phyloP scores from a whole-genome alignment of 148 eudicot genomes.

The Arctostaphylos glauca region DNA sequence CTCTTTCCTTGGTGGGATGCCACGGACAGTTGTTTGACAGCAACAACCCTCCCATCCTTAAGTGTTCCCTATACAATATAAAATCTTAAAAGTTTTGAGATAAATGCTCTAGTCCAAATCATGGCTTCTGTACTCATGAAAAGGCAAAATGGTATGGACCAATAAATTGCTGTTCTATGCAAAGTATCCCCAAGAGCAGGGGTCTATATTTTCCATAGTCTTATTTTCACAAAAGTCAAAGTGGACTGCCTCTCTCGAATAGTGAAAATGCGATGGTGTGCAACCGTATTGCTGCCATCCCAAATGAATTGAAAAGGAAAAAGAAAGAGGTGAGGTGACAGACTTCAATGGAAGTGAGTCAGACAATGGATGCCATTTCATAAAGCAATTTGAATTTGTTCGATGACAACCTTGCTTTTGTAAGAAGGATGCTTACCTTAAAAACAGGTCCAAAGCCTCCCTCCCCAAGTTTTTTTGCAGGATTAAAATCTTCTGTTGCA shows the following conservation, averaged over 20 bases:
- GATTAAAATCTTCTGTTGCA: constrained; percentile 60
- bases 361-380: background rate
- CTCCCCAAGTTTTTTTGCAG: constrained; percentile 58
- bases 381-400: background rate
- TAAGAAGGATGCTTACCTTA: constrained; percentile 35
- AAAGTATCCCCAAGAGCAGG: background rate
- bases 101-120: background rate
- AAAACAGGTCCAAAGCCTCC: constrained; percentile 74
- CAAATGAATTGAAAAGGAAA: background rate
- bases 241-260: background rate
- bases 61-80: constrained; percentile 56
- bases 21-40: constrained; percentile 83
- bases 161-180: background rate
- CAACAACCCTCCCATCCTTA: constrained; percentile 67
- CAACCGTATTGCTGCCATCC: background rate
- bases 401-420: background rate
- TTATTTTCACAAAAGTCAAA: background rate
- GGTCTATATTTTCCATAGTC: background rate
- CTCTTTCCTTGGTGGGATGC: constrained; percentile 78
- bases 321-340: background rate
- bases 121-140: background rate
- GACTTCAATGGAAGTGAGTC: background rate
- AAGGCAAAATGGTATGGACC: background rate
- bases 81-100: background rate
- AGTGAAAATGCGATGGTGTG: background rate